These are phyloP conservation scores for Neonectria faginata DNA, from an alignment of 2,329 filamentous ascomycete species.

Conservation along the genomic window DNA sequence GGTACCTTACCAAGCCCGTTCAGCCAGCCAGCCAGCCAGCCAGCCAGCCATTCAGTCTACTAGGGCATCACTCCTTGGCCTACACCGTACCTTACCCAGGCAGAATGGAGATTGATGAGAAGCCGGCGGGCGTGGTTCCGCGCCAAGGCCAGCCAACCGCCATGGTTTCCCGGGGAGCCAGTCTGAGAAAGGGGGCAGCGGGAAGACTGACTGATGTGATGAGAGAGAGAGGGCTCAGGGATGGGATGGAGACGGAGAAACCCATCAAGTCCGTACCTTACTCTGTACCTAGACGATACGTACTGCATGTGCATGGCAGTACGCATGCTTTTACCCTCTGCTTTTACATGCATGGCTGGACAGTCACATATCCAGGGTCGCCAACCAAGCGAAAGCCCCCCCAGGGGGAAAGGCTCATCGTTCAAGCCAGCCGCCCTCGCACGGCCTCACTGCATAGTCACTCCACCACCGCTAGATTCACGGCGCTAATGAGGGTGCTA, in stretches of 20 bases:
- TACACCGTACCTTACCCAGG: constrained; percentile 6
- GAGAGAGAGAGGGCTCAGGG: constrained; percentile 4
- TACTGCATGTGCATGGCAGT: no score
- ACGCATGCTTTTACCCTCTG: background rate
- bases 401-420: background rate
- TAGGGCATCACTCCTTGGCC: constrained; percentile 7
- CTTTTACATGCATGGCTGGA: background rate
- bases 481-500: background rate
- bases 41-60: background rate
- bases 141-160: constrained; percentile 19
- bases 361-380: background rate
- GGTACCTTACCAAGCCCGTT: constrained; percentile 1
- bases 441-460: no score
- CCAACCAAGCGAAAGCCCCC: background rate
- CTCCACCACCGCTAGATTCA: background rate
- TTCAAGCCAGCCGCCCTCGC: background rate
- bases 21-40: background rate
- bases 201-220: constrained; percentile 6
- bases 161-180: constrained; percentile 10
- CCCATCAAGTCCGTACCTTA: background rate
- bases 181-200: constrained; percentile 8
- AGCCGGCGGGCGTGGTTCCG: constrained; percentile 35
- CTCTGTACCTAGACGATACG: no score
- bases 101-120: constrained; percentile 18
- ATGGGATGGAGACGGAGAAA: constrained; percentile 14